Conservation (phyloP, 768 basidiomycete species). For the Pisolithus orientalis region DNA sequence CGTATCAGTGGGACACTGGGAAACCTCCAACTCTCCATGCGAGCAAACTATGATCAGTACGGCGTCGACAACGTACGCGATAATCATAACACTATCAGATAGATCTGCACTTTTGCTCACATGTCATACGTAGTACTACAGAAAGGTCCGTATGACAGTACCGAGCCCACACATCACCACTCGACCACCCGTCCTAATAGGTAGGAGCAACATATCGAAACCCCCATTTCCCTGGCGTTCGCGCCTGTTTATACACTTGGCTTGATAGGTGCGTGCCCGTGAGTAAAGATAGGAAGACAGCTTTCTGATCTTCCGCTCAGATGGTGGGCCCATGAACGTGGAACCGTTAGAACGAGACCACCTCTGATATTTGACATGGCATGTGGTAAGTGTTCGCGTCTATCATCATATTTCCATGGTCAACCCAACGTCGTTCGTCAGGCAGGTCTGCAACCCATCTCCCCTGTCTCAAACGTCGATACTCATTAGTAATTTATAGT, state of each 20-base stretch:
- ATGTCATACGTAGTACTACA: slow-evolving; percentile 18
- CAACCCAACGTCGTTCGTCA: background rate
- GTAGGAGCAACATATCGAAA: slow-evolving; percentile 68
- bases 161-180: background rate
- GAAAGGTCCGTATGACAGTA: slow-evolving; percentile 14
- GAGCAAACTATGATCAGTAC: slow-evolving; percentile 43
- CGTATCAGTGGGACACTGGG: slow-evolving; percentile 14
- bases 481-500: slow-evolving; percentile 26
- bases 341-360: background rate
- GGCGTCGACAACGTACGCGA: slow-evolving; percentile 54
- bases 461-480: too few relatives aligned
- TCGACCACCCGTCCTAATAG: slow-evolving; percentile 12
- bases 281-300: background rate
- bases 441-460: background rate
- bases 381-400: background rate
- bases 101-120: background rate
- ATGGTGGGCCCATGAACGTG: background rate
- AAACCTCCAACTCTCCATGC: slow-evolving; percentile 37
- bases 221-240: slow-evolving; percentile 64
- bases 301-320: background rate
- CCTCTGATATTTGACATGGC: background rate
- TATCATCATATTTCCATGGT: too few relatives aligned
- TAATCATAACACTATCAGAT: slow-evolving; percentile 1
- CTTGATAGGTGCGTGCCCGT: slow-evolving; percentile 39
- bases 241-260: slow-evolving; percentile 48